A percentile compares a stretch with the other conserved stretches of the same genome.
Conservation (phyloP, 495 filamentous ascomycete species). For the Viridothelium virens region DNA sequence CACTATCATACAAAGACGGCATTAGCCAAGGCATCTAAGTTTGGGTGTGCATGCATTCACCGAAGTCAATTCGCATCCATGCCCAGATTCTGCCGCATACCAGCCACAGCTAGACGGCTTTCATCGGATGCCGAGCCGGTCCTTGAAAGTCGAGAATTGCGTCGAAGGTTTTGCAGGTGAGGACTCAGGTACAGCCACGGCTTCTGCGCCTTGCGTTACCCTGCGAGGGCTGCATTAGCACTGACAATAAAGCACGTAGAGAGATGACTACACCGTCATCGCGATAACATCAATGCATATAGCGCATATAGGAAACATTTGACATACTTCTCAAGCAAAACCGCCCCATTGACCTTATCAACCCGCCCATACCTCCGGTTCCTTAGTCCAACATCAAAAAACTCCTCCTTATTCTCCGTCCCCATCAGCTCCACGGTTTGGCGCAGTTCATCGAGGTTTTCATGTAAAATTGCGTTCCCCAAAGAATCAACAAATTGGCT, state of each 20-base stretch:
- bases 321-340: slow-evolving; percentile 71
- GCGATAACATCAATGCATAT: not conserved
- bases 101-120: not conserved
- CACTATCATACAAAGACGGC: no score
- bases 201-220: slow-evolving; percentile 11
- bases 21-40: no score
- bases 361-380: slow-evolving; percentile 92
- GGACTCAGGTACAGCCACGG: not conserved
- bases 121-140: not conserved
- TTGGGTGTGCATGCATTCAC: no score
- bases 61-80: no score
- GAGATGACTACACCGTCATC: not conserved
- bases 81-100: not conserved
- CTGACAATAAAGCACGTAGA: no score
- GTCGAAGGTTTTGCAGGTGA: not conserved
- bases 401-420: slow-evolving; percentile 76
- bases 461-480: slow-evolving; percentile 65
- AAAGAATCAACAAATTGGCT: slow-evolving; percentile 77
- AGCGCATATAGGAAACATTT: not conserved
- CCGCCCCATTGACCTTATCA: slow-evolving; percentile 77
- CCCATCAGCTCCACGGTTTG: slow-evolving; percentile 85
- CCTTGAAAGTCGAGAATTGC: slow-evolving; percentile 7
- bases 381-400: slow-evolving; percentile 76
- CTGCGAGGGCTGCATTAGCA: not conserved
- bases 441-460: slow-evolving; percentile 84